A percentile compares a stretch with the other conserved stretches of the same genome.
Evolutionary conservation across 2,329 filamentous ascomycete genomes (phyloP).

Genomic region (Chaetomium sp.): DNA sequence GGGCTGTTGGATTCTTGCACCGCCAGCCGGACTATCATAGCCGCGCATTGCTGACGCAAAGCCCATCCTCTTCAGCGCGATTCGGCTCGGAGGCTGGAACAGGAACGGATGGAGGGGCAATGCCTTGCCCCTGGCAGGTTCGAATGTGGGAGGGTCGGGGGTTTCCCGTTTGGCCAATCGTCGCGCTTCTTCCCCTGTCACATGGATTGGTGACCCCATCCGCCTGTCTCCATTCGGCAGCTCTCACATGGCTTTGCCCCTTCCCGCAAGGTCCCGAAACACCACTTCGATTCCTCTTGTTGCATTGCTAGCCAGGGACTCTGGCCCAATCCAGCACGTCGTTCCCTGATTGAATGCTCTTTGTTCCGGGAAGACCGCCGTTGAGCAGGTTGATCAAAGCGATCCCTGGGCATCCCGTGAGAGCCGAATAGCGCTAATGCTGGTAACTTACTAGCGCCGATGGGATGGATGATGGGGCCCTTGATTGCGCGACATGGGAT

Average conservation of each 20-base stretch:
- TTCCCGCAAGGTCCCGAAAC: conserved; percentile 27
- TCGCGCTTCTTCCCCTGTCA: conserved; percentile 16
- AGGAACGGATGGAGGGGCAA: conserved; percentile 10
- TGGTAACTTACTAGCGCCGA: background rate
- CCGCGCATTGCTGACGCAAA: background rate
- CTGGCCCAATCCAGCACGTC: background rate
- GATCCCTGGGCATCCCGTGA: background rate
- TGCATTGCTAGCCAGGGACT: background rate
- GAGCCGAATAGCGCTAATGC: background rate
- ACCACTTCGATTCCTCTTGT: conserved; percentile 18
- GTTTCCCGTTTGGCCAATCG: conserved; percentile 19
- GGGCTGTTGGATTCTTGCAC: background rate
- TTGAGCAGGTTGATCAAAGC: conserved; percentile 4
- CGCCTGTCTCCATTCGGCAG: conserved; percentile 22
- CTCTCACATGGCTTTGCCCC: conserved; percentile 23
- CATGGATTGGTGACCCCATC: conserved; percentile 15
- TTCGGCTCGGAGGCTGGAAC: background rate
- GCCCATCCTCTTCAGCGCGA: background rate
- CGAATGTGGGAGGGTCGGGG: conserved; percentile 2
- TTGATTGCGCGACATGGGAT: background rate
- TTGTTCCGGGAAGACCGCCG: background rate
- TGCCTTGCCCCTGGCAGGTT: conserved; percentile 15
- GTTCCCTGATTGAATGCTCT: background rate
- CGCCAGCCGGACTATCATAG: background rate
- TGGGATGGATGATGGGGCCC: conserved; percentile 1